A percentile compares a stretch with the other conserved stretches of the same genome.
Evolutionary conservation across 2,329 filamentous ascomycete species (phyloP).

Genomic region (Epichloe glyceriae): DNA sequence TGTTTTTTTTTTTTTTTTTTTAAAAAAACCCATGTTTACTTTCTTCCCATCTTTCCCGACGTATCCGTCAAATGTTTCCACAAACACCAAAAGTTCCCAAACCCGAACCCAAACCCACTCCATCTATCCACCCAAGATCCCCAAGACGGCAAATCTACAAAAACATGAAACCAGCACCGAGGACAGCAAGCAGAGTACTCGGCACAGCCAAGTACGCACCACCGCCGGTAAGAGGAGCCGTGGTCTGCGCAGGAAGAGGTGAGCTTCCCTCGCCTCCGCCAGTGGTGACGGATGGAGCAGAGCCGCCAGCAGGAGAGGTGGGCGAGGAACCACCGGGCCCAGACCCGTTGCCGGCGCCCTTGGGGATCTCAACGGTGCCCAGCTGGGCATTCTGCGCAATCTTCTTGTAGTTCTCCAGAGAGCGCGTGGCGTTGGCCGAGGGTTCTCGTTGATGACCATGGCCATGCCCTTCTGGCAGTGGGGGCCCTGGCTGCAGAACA

Average conservation of each 20-base stretch:
- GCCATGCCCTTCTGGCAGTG: conserved; percentile 68
- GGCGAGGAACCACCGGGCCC: neutral
- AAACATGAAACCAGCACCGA: conserved; percentile 32
- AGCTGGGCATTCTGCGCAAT: conserved; percentile 19
- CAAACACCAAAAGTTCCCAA: no score
- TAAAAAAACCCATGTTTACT: no score
- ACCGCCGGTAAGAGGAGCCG: conserved; percentile 9
- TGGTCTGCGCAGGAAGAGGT: conserved; percentile 2
- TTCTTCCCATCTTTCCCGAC: no score
- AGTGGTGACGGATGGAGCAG: neutral
- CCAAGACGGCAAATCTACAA: conserved; percentile 10
- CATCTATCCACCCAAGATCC: no score
- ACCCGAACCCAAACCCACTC: neutral
- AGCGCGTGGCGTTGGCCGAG: conserved; percentile 36
- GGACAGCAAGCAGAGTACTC: conserved; percentile 27
- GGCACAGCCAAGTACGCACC: conserved; percentile 25
- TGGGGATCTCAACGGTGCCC: conserved; percentile 13
- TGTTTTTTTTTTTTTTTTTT: no score
- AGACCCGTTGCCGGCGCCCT: conserved; percentile 3
- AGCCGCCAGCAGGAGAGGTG: neutral
- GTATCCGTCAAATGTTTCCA: no score
- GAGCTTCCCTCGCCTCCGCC: neutral
- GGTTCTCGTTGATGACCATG: conserved; percentile 62
- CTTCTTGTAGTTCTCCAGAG: conserved; percentile 35
- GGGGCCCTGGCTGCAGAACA: conserved; percentile 61